These are phyloP conservation scores for Thielaviopsis musarum DNA, from an alignment of 2,329 filamentous ascomycete species.

Conservation along the genomic window DNA sequence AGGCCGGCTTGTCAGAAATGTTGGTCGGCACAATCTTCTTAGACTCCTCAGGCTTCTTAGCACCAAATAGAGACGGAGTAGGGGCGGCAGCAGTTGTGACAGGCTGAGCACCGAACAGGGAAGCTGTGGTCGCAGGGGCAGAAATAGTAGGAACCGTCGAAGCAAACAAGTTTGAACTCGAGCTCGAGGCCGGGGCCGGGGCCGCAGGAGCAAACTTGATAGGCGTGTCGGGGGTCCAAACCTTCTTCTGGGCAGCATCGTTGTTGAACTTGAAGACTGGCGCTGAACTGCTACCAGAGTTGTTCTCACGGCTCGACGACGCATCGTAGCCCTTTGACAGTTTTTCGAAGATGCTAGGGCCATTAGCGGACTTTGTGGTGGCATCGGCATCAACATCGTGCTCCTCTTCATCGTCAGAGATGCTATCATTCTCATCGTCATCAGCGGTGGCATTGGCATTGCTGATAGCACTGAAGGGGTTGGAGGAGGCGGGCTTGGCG, in stretches of 20 bases:
- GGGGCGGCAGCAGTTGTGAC: conserved; percentile 22
- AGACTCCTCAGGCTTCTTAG: conserved; percentile 17
- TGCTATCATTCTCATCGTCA: conserved; percentile 29
- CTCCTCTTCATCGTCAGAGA: conserved; percentile 29
- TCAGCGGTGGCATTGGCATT: conserved; percentile 38
- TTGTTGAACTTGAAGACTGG: conserved; percentile 16
- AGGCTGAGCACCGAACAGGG: conserved; percentile 16
- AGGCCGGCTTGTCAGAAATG: neutral
- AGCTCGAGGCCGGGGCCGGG: conserved; percentile 15
- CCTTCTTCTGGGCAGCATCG: conserved; percentile 24
- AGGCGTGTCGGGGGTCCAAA: conserved; percentile 32
- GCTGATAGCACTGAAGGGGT: conserved; percentile 45
- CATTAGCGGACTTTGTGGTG: neutral
- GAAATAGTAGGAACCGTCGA: conserved; percentile 18
- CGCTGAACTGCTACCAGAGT: conserved; percentile 24
- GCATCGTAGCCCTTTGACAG: conserved; percentile 33
- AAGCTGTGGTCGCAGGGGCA: conserved; percentile 12
- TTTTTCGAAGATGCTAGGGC: conserved; percentile 35
- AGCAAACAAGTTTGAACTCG: conserved; percentile 3
- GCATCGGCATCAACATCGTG: conserved; percentile 24
- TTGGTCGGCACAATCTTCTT: conserved; percentile 4
- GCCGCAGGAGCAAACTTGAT: conserved; percentile 34
- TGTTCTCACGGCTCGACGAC: conserved; percentile 30
- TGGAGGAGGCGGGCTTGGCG: conserved; percentile 23
- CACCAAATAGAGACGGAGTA: conserved; percentile 23